These are phyloP conservation scores for Madurella mycetomatis DNA, from an alignment of 2,329 filamentous ascomycete genomes.

Conservation along the genomic window DNA sequence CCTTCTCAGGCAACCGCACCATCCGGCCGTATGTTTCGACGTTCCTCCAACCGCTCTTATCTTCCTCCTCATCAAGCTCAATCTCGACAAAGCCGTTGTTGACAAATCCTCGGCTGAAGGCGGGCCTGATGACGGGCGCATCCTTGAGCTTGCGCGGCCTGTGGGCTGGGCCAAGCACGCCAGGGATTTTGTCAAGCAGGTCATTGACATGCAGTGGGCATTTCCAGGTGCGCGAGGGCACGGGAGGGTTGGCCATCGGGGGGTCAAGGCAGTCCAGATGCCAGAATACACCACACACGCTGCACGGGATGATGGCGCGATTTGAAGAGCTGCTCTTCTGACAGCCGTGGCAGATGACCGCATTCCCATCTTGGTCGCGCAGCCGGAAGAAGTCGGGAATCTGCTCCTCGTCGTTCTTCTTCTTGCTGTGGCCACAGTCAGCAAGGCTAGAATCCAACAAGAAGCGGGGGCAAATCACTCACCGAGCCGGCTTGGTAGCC, in stretches of 20 bases:
- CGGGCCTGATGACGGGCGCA: constrained; percentile 47
- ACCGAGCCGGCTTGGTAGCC: constrained; percentile 59
- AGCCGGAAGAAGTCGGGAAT: constrained; percentile 63
- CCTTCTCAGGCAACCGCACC: constrained; percentile 59
- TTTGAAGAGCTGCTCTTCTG: constrained; percentile 57
- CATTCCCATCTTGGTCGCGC: constrained; percentile 66
- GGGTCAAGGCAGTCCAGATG: constrained; percentile 90
- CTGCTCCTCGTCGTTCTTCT: constrained; percentile 58
- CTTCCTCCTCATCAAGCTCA: constrained; percentile 54
- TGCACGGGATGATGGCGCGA: constrained; percentile 79
- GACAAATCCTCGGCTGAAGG: constrained; percentile 57
- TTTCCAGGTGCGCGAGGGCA: constrained; percentile 68
- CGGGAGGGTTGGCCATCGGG: constrained; percentile 73
- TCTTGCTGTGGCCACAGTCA: constrained; percentile 43
- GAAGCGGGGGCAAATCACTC: constrained; percentile 34
- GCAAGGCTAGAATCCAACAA: constrained; percentile 12
- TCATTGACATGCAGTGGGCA: constrained; percentile 86
- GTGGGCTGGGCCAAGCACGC: constrained; percentile 55
- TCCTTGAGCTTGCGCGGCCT: constrained; percentile 58
- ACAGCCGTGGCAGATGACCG: constrained; percentile 75
- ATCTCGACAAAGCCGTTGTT: constrained; percentile 72
- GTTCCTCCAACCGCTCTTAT: constrained; percentile 54
- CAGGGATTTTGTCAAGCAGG: constrained; percentile 57
- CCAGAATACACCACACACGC: constrained; percentile 76
- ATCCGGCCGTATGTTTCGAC: constrained; percentile 58